phyloP scores from a whole-genome alignment of 139 green algal species.

The Choricystis sp. region DNA sequence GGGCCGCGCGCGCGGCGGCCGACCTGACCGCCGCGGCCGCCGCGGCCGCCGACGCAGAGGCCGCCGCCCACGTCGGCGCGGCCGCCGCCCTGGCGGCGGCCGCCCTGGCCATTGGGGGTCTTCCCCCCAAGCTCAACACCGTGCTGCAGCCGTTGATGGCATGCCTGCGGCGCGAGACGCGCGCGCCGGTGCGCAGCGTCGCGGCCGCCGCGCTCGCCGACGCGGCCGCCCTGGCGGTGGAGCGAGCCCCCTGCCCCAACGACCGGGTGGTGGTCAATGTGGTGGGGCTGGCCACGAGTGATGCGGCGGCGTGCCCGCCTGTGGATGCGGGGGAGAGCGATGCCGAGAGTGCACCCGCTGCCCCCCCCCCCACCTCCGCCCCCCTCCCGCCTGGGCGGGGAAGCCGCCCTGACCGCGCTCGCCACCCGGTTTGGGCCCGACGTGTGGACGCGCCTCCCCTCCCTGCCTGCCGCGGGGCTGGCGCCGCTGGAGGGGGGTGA shows the following conservation, averaged over 20 bases:
- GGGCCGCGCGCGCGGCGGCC: neutral
- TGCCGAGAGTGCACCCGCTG: too few relatives aligned
- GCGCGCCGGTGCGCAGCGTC: conserved; percentile 34
- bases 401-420: conserved; percentile 40
- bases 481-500: conserved; percentile 21
- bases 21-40: conserved; percentile 1
- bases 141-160: conserved; percentile 87
- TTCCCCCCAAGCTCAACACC: conserved; percentile 80
- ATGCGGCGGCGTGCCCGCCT: conserved; percentile 21
- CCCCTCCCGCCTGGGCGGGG: conserved; percentile 30
- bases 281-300: conserved; percentile 47
- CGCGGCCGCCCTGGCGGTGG: conserved; percentile 38
- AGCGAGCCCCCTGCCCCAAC: conserved; percentile 56
- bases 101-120: conserved; percentile 23
- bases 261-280: conserved; percentile 70
- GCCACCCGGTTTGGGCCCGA: conserved; percentile 16
- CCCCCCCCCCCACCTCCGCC: neutral
- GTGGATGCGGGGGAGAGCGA: too few relatives aligned
- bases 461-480: conserved; percentile 42
- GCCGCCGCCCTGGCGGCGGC: conserved; percentile 38
- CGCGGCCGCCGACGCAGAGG: conserved; percentile 16
- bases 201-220: conserved; percentile 47
- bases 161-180: conserved; percentile 47
- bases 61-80: conserved; percentile 27
- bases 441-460: conserved; percentile 39